Percentiles rank a stretch among this genome's conserved stretches.
Evolutionary conservation across 345 rosid genomes (phyloP).

Genomic region (Eutrema yunnanense): DNA sequence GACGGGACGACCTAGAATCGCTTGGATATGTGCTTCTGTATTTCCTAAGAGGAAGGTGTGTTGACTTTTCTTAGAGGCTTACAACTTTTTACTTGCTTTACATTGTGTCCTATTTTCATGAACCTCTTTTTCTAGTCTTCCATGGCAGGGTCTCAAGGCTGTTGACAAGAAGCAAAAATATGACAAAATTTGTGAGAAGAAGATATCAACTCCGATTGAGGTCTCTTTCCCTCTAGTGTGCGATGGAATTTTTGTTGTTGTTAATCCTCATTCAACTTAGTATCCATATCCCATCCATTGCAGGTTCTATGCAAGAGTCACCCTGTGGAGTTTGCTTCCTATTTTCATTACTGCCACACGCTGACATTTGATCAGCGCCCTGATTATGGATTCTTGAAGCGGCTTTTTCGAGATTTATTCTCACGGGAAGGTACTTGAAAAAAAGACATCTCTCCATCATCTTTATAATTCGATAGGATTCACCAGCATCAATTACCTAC

Average conservation of each 20-base stretch:
- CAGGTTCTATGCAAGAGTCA: constrained; percentile 80
- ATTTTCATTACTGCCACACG: constrained; percentile 85
- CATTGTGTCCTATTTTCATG: constrained; percentile 9
- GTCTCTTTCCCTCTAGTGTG: constrained; percentile 28
- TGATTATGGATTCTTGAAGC: constrained; percentile 89
- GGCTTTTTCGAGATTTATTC: constrained; percentile 74
- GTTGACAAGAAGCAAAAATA: constrained; percentile 85
- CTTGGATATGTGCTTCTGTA: constrained; percentile 76
- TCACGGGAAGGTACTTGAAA: constrained; percentile 63
- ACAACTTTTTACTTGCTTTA: not conserved
- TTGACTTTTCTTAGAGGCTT: not conserved
- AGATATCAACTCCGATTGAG: constrained; percentile 87
- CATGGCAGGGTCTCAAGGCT: constrained; percentile 93
- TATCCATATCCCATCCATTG: not conserved
- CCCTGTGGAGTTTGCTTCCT: constrained; percentile 86
- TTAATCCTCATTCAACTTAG: not conserved
- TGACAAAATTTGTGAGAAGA: constrained; percentile 84
- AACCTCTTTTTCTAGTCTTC: constrained; percentile 51
- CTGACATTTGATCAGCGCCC: constrained; percentile 85
- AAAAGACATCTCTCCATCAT: not conserved
- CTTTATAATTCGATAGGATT: not conserved
- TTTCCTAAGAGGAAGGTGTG: constrained; percentile 88
- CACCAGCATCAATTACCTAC: not conserved
- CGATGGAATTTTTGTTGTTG: not conserved
- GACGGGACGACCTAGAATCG: constrained; percentile 76